Conservation (phyloP, 2,329 filamentous ascomycete species). For the Colletotrichum euphorbiae region DNA sequence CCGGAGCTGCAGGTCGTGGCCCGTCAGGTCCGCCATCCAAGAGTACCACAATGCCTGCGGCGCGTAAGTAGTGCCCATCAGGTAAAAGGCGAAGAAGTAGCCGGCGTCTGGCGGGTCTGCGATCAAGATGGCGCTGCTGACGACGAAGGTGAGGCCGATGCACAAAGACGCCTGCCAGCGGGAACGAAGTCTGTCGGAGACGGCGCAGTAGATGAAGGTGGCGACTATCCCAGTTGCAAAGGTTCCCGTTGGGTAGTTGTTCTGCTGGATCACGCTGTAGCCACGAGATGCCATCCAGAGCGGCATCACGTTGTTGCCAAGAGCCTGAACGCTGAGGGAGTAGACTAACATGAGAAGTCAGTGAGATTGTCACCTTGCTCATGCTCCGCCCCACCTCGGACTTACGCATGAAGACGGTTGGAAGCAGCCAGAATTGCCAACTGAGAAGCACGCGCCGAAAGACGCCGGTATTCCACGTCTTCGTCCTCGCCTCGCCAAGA, state of each 20-base stretch:
- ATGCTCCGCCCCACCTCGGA: fast-evolving
- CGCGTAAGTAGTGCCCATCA: conserved; percentile 57
- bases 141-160: conserved; percentile 56
- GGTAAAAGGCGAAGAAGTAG: conserved; percentile 58
- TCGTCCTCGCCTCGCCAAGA: conserved; percentile 46
- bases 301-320: conserved; percentile 58
- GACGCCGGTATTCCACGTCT: conserved; percentile 26
- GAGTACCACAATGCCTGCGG: conserved; percentile 60
- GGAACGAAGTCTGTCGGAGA: conserved; percentile 56
- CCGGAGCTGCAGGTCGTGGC: conserved; percentile 53
- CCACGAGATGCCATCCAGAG: conserved; percentile 58
- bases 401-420: conserved; percentile 58
- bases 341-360: conserved; percentile 46
- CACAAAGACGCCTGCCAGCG: conserved; percentile 57
- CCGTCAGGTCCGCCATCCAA: conserved; percentile 58
- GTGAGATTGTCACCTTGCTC: neutral
- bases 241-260: conserved; percentile 57
- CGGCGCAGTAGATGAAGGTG: conserved; percentile 53
- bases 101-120: conserved; percentile 49
- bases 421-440: conserved; percentile 60
- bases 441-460: conserved; percentile 45
- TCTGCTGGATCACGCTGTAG: conserved; percentile 56
- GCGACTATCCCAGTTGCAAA: conserved; percentile 56
- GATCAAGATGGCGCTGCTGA: conserved; percentile 53
- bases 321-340: conserved; percentile 56